These are phyloP conservation scores for Colletotrichum tropicicola DNA, from an alignment of 2,329 filamentous ascomycete genomes.

Conservation along the genomic window DNA sequence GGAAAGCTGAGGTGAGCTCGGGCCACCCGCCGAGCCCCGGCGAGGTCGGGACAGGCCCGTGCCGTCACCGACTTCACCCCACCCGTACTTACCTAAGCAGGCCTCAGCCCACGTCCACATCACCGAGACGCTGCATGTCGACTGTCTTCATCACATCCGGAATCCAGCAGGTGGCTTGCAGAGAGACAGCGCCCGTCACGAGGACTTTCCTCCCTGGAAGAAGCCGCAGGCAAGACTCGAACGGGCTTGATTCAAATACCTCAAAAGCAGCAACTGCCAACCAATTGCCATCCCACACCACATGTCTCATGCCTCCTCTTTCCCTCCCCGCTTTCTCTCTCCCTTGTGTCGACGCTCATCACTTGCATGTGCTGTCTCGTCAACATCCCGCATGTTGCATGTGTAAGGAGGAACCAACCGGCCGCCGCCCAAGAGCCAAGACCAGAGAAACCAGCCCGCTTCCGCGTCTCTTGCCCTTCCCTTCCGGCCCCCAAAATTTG, in stretches of 20 bases:
- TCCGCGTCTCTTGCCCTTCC: not conserved
- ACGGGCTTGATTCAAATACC: not conserved
- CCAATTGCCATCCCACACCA: constrained; percentile 5
- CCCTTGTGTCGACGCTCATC: not conserved
- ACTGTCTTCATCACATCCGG: not conserved
- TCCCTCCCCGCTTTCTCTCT: constrained; percentile 6
- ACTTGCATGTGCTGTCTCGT: constrained; percentile 21
- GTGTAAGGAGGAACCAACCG: constrained; percentile 1
- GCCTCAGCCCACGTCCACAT: not conserved
- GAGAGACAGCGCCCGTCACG: not conserved
- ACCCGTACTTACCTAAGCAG: constrained; percentile 15
- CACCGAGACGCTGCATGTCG: not conserved
- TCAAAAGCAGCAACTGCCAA: not conserved
- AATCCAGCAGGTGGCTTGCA: not conserved
- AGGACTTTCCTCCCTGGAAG: not conserved
- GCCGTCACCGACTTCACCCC: constrained; percentile 16
- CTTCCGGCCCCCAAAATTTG: not conserved
- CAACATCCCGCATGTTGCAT: constrained; percentile 5
- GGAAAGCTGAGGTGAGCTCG: not conserved
- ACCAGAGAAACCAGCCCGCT: not conserved
- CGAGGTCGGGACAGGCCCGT: constrained; percentile 18
- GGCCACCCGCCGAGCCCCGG: not conserved
- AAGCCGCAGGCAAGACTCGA: too few species aligned
- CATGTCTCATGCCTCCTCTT: not conserved
- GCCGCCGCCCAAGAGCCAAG: not conserved